Conservation (phyloP, 805 yeast genomes). For the Saturnispora sekii region DNA sequence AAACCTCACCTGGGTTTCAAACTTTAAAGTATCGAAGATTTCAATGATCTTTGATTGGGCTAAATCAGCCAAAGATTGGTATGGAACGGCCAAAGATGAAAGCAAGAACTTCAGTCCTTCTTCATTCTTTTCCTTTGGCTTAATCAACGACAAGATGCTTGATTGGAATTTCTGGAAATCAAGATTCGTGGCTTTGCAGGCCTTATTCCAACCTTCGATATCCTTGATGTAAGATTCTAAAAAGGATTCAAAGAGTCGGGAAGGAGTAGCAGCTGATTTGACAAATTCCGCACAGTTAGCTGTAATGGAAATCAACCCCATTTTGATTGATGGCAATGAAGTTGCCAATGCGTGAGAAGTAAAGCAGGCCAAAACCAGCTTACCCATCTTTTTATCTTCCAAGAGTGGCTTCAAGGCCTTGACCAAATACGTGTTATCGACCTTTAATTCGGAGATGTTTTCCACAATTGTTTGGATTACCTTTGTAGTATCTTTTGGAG, state of each 20-base stretch:
- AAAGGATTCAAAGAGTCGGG: constrained; percentile 38
- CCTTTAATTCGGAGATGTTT: constrained; percentile 32
- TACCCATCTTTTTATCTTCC: constrained; percentile 46
- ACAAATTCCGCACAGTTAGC: constrained; percentile 30
- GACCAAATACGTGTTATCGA: constrained; percentile 42
- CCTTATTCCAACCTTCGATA: constrained; percentile 36
- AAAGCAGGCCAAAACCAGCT: constrained; percentile 51
- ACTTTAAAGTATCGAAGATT: constrained; percentile 49
- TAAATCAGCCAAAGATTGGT: constrained; percentile 34
- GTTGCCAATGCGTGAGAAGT: constrained; percentile 54
- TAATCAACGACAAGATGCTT: constrained; percentile 47
- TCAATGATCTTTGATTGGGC: constrained; percentile 43
- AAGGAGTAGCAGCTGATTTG: constrained; percentile 36
- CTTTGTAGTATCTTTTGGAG: constrained; percentile 53
- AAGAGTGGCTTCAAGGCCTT: constrained; percentile 26
- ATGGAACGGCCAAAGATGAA: constrained; percentile 37
- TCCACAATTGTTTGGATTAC: constrained; percentile 34
- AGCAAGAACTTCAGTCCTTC: constrained; percentile 55
- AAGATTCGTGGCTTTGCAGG: constrained; percentile 40
- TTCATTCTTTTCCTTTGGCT: constrained; percentile 47
- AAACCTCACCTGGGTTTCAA: constrained; percentile 47
- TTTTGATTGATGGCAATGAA: constrained; percentile 48
- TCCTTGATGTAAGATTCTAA: constrained; percentile 35
- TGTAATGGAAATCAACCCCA: constrained; percentile 37
- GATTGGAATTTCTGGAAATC: constrained; percentile 47